A percentile compares a stretch with the other conserved stretches of the same genome.
phyloP scores from a whole-genome alignment of 768 basidiomycete genomes.

The Leucosporidium scottii region DNA sequence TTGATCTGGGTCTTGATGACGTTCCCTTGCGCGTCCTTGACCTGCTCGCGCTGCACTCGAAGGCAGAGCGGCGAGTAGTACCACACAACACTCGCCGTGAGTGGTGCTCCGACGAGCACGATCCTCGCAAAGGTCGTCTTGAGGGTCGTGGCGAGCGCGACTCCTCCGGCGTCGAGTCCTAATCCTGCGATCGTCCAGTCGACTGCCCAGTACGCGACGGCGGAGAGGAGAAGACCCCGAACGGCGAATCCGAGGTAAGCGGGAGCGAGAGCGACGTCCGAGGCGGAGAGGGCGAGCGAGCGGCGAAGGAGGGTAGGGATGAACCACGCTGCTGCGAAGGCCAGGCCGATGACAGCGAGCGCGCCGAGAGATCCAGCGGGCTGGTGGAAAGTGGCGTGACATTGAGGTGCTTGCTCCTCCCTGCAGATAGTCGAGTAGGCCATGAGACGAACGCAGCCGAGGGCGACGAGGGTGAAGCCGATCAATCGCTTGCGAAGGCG shows the following conservation, averaged over 20 bases:
- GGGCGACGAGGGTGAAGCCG: constrained; percentile 60
- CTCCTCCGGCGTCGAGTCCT: constrained; percentile 41
- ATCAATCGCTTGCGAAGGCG: constrained; percentile 69
- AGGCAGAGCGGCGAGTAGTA: constrained; percentile 67
- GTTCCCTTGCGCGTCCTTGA: constrained; percentile 38
- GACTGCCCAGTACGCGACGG: constrained; percentile 65
- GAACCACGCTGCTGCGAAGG: constrained; percentile 53
- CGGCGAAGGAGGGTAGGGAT: constrained; percentile 55
- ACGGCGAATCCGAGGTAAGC: constrained; percentile 58
- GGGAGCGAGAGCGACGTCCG: constrained; percentile 65
- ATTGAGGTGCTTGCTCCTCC: constrained; percentile 88
- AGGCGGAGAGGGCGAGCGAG: constrained; percentile 59
- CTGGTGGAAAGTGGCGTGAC: constrained; percentile 76
- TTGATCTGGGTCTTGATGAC: constrained; percentile 41
- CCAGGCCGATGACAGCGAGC: constrained; percentile 52
- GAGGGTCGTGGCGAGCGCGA: constrained; percentile 35
- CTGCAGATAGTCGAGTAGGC: constrained; percentile 78
- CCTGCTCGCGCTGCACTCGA: constrained; percentile 48
- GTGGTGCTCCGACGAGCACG: constrained; percentile 44
- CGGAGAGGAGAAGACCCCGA: constrained; percentile 54
- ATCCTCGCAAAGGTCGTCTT: constrained; percentile 57
- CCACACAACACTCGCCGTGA: constrained; percentile 62
- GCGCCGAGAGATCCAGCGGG: constrained; percentile 48
- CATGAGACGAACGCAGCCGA: constrained; percentile 65
- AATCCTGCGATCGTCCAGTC: constrained; percentile 61